A percentile compares a stretch with the other conserved stretches of the same genome.
Evolutionary conservation across 139 green algal genomes (phyloP).

Genomic region (Dunaliella sp.): DNA sequence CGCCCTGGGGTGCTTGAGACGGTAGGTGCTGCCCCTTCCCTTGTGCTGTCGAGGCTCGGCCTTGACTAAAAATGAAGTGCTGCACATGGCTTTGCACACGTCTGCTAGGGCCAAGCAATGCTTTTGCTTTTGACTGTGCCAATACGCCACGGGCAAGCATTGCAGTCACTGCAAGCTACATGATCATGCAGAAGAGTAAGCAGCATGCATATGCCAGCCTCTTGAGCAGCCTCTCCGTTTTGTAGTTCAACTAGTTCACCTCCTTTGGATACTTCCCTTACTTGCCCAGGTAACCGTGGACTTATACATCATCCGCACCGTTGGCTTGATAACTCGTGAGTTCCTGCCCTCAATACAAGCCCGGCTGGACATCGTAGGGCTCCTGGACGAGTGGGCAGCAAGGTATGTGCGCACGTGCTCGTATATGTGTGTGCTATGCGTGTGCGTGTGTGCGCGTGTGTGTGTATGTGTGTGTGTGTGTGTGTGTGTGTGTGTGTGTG

Average conservation of each 20-base stretch:
- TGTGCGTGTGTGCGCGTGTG: not conserved
- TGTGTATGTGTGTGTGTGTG: too few species aligned
- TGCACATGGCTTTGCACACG: not conserved
- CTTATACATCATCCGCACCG: conserved; percentile 85
- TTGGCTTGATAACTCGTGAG: conserved; percentile 54
- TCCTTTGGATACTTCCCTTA: too few species aligned
- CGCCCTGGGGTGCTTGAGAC: conserved; percentile 68
- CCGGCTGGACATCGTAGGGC: conserved; percentile 83
- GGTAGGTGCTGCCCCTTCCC: too few species aligned
- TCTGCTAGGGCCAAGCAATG: not conserved
- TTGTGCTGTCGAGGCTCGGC: too few species aligned
- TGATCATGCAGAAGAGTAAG: too few species aligned
- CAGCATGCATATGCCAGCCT: too few species aligned
- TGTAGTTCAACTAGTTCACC: too few species aligned
- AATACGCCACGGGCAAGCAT: too few species aligned
- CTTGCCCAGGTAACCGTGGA: conserved; percentile 88
- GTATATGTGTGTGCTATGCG: not conserved
- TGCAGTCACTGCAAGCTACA: too few species aligned
- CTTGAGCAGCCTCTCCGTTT: too few species aligned
- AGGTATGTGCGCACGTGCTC: conserved; percentile 27
- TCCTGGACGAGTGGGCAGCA: conserved; percentile 97
- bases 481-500: too few species aligned
- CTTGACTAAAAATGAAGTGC: not conserved
- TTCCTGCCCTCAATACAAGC: conserved; percentile 13
- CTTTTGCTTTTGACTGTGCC: conserved; percentile 79